phyloP scores from a whole-genome alignment of 768 basidiomycete genomes.

The Thelephora aurantiotincta region DNA sequence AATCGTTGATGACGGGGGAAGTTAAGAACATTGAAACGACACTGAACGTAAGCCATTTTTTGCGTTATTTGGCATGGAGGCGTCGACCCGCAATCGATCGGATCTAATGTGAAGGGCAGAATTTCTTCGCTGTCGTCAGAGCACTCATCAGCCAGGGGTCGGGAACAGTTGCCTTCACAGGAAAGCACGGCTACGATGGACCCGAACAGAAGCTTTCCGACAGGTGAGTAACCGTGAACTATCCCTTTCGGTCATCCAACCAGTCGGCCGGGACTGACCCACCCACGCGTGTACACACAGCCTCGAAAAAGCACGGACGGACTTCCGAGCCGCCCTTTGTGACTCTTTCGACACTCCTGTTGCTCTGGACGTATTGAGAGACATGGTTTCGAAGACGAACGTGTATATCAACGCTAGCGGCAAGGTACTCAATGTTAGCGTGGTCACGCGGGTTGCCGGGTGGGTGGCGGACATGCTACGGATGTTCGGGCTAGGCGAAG shows the following conservation, averaged over 20 bases:
- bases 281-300: conserved; percentile 23
- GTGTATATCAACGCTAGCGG: conserved; percentile 68
- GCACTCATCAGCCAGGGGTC: conserved; percentile 56
- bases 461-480: conserved; percentile 66
- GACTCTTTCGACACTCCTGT: conserved; percentile 95
- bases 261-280: not conserved
- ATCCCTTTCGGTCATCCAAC: conserved; percentile 1
- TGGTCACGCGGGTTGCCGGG: conserved; percentile 48
- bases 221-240: conserved; percentile 28
- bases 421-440: conserved; percentile 40
- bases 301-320: conserved; percentile 55
- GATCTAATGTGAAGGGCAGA: conserved; percentile 30
- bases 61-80: conserved; percentile 1
- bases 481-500: conserved; percentile 70
- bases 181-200: conserved; percentile 48
- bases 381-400: conserved; percentile 76
- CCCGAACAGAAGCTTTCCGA: conserved; percentile 55
- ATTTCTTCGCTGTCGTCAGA: conserved; percentile 84
- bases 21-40: conserved; percentile 72
- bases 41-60: conserved; percentile 53
- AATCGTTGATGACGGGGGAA: conserved; percentile 79
- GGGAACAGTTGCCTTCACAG: conserved; percentile 37
- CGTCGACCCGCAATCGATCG: not conserved
- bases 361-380: conserved; percentile 62
- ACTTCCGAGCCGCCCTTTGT: conserved; percentile 78